phyloP scores from a whole-genome alignment of 2,329 filamentous ascomycete species.

The Verticillium albo-atrum region DNA sequence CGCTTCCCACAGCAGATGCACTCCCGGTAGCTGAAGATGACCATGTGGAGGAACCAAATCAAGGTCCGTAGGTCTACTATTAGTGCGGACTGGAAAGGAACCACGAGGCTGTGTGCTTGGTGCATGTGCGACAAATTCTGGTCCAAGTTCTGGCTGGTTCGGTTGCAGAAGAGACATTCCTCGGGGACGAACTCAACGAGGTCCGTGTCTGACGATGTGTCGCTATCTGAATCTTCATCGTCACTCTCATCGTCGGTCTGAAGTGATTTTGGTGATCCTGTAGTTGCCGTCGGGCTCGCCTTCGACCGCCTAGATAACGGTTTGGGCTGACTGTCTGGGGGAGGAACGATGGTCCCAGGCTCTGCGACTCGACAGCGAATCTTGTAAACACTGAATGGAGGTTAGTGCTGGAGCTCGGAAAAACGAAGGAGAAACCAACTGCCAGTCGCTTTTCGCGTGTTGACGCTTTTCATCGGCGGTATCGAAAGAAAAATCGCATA shows the following conservation, averaged over 20 bases:
- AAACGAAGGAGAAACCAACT: not conserved
- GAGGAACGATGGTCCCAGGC: not conserved
- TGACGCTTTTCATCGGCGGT: not conserved
- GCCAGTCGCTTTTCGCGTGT: not conserved
- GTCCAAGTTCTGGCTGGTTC: constrained; percentile 20
- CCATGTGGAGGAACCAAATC: constrained; percentile 40
- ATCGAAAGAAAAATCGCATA: not conserved
- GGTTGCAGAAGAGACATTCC: constrained; percentile 39
- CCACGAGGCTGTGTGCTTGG: constrained; percentile 38
- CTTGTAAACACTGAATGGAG: not conserved
- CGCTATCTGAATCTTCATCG: not conserved
- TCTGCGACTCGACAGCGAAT: not conserved
- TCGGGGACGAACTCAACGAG: constrained; percentile 17
- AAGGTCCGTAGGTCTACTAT: constrained; percentile 41
- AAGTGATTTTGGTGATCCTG: not conserved
- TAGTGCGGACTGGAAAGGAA: constrained; percentile 34
- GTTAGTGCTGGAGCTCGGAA: not conserved
- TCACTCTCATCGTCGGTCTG: not conserved
- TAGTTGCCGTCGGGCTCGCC: not conserved
- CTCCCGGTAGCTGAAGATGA: constrained; percentile 44
- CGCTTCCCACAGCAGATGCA: constrained; percentile 47
- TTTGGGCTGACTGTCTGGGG: not conserved
- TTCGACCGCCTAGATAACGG: not conserved
- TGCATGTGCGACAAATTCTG: constrained; percentile 43
- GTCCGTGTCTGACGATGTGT: not conserved